Evolutionary conservation across 352 stramenopile genomes (phyloP), one percentile per base, ranked within the genome.

Genomic region (Phytophthora brassicae): DNA sequence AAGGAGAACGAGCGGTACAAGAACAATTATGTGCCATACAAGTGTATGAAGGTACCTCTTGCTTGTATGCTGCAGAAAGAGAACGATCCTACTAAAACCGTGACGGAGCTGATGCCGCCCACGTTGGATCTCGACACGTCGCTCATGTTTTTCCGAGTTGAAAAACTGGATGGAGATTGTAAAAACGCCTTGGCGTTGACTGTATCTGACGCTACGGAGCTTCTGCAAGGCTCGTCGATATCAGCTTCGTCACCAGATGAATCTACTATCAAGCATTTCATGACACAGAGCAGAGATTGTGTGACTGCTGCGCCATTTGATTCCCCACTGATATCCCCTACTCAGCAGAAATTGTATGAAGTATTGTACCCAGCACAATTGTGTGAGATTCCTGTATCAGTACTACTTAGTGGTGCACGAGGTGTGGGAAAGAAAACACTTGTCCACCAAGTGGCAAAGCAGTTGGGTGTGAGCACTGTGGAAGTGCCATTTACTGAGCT

Each of bases 401-500:
- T 94, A 6, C 68, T 92, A 5, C 56, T 94, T 22, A 81, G 79
- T 29, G 86, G 86, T 13, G 68, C 84, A 39, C 74, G 73, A 26
- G 86, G 84, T 29, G 78, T 90, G 11, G 83, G 86, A 33, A 94
- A 94, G 49, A 74, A 60, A 35, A 89, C 77, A 19, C 70, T 94
- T 1, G 74, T 94, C 20, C 74, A 89, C 33, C 74, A 92, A 42
- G 79, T 83, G 9, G 81, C 86, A 1, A 81, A 86, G 42, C 69
- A 77, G 22, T 72, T 94, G 14, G 84, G 84, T n/a, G 67, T 92
- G 8, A 60, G 79, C 19, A 75, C 85, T 35, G 62, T 95, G 6
- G 86, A 95, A 65, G 71, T 95, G 13, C 68, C 78, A 12, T 95
- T 95, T 41, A 89, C 83, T 0, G 83, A 93, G 46, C 71, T 95